A percentile compares a stretch with the other conserved stretches of the same genome.
phyloP scores from a whole-genome alignment of 345 rosid genomes.

The Firmiana major region DNA sequence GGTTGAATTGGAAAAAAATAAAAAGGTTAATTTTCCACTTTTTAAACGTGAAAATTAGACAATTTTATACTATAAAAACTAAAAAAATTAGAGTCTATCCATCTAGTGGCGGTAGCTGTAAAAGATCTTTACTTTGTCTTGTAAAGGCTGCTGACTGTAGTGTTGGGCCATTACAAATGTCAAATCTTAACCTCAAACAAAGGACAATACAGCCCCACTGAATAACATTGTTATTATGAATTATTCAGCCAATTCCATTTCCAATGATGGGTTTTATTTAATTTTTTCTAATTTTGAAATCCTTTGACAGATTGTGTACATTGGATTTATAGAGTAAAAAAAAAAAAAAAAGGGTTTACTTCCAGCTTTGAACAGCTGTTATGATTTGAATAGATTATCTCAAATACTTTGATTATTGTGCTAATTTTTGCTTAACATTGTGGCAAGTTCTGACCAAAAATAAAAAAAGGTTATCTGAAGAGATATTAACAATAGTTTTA shows the following conservation, averaged over 20 bases:
- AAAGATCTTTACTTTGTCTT: background rate
- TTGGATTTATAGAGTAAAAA: background rate
- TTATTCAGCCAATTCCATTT: background rate
- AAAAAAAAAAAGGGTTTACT: too few species aligned
- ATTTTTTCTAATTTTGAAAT: background rate
- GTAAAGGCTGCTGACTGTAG: background rate
- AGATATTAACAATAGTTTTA: background rate
- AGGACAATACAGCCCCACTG: background rate
- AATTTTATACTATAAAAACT: too few species aligned
- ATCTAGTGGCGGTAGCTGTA: background rate
- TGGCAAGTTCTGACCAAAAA: background rate
- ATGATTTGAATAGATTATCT: background rate
- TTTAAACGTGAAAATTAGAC: too few species aligned
- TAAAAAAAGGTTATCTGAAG: background rate
- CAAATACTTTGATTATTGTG: background rate
- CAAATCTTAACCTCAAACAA: background rate
- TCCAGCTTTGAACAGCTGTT: slow-evolving; percentile 1
- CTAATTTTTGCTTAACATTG: background rate
- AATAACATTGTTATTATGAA: background rate
- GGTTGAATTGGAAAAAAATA: too few species aligned
- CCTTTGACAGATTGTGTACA: background rate
- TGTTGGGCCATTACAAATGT: background rate
- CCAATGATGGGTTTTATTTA: background rate
- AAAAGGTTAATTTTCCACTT: too few species aligned
- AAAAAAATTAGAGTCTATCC: background rate